Evolutionary conservation across 371 early-diverging fungal species (phyloP), one percentile per base, ranked within the genome.

Genomic region (Mucor mucedo): DNA sequence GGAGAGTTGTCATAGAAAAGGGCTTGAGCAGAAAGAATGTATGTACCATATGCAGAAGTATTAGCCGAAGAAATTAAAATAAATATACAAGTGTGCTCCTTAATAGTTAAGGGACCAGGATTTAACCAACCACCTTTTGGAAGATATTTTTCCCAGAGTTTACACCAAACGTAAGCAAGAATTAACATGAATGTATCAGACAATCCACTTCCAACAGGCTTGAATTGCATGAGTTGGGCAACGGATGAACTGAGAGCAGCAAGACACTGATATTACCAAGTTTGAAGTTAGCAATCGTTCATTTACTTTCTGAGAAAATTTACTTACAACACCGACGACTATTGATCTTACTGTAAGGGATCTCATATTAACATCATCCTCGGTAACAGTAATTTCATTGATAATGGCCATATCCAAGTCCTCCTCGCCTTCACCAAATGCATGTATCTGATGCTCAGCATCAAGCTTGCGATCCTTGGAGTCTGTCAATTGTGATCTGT

Each of bases 11-110:
- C 30, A 70, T 76, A 89, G 54, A 73, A 89, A 38, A 84, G 73
- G n/a, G 73, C 57, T 71, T 85, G 86, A 6, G 85, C 84, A 11
- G 83, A 71, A 9, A 89, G 66, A 60, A 86, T 86, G 52, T 77
- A 83, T 2, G 79, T 82, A 4, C 72, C 82, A 30, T 77, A 82
- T 11, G 79, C 79, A 29, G 70, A 64, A 2, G 70, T 63, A 39
- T 78, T 76, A 14, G 67, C 82, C 16, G 77, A 50, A 0, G 73
- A 72, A 14, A 78, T 77, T 29, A 75, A 60, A 45, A 79, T 66
- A 50, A 75, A 79, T 32, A 78, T 75, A 32, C 76, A 75, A 5
- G 74, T 50, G 39, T 75, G 76, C 32, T 82, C 82, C 38, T 82
- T 82, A 29, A 71, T 61, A 40, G 77, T 82, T 56, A 78, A 72